Conservation (phyloP, 768 basidiomycete species). For the Russula foetens region DNA sequence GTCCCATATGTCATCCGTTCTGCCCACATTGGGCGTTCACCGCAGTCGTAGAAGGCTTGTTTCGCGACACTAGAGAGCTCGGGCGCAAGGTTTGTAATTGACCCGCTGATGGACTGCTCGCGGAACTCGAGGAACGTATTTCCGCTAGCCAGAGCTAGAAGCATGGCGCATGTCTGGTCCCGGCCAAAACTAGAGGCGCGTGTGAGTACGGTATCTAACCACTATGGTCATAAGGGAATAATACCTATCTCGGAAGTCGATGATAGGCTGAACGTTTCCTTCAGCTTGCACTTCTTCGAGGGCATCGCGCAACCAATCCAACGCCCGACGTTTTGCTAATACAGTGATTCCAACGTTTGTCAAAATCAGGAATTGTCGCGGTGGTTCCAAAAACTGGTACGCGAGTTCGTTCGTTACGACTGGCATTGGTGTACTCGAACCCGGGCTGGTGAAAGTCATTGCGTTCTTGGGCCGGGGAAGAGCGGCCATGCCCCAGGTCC, state of each 20-base stretch:
- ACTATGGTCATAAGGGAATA: not conserved
- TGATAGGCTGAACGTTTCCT: constrained; percentile 67
- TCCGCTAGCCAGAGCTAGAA: constrained; percentile 75
- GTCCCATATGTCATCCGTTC: constrained; percentile 73
- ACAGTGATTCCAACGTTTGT: constrained; percentile 82
- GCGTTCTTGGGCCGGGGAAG: constrained; percentile 32
- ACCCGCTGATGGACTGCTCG: constrained; percentile 39
- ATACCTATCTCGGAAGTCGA: constrained; percentile 72
- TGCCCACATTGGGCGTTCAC: constrained; percentile 76
- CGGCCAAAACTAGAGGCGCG: constrained; percentile 63
- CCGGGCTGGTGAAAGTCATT: constrained; percentile 28
- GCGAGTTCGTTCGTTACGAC: constrained; percentile 71
- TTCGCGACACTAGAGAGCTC: constrained; percentile 68
- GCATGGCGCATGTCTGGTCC: constrained; percentile 89
- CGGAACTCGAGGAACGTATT: constrained; percentile 67
- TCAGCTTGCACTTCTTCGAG: constrained; percentile 78
- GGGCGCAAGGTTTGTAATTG: constrained; percentile 43
- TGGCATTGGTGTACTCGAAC: constrained; percentile 36
- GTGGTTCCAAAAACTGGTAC: constrained; percentile 65
- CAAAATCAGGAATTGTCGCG: constrained; percentile 78
- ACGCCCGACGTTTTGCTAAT: constrained; percentile 68
- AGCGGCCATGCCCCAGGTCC: constrained; percentile 76
- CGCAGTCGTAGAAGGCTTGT: constrained; percentile 81
- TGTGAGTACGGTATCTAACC: constrained; percentile 12
- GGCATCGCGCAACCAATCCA: constrained; percentile 77